Evolutionary conservation across 2,329 filamentous ascomycete species (phyloP).

Genomic region (Emergomyces orientalis): DNA sequence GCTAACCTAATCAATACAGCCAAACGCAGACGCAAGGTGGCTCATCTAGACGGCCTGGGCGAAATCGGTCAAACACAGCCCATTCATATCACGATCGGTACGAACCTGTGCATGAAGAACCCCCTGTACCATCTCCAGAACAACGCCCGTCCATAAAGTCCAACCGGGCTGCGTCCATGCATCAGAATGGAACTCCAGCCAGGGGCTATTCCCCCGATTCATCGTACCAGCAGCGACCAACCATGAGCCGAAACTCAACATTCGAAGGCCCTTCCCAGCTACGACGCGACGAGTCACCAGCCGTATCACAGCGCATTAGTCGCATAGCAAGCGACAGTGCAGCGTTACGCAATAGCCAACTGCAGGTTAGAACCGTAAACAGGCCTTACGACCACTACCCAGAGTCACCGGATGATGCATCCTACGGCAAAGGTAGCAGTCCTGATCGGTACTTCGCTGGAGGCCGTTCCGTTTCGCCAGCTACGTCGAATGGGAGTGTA

Average conservation of each 20-base stretch:
- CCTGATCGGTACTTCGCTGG: slow-evolving; percentile 35
- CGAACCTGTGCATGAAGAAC: slow-evolving; percentile 49
- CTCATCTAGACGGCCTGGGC: slow-evolving; percentile 35
- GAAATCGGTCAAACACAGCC: slow-evolving; percentile 55
- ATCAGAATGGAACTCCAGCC: slow-evolving; percentile 29
- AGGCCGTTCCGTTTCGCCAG: slow-evolving; percentile 44
- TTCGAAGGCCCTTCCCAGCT: slow-evolving; percentile 50
- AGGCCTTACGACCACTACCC: slow-evolving; percentile 36
- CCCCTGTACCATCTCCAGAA: slow-evolving; percentile 38
- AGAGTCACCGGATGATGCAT: slow-evolving; percentile 43
- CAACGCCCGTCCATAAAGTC: slow-evolving; percentile 47
- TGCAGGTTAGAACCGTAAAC: slow-evolving; percentile 37
- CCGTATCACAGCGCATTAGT: slow-evolving; percentile 36
- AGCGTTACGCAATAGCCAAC: slow-evolving; percentile 38
- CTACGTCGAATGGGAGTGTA: slow-evolving; percentile 43
- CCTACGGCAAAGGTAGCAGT: slow-evolving; percentile 39
- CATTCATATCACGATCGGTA: slow-evolving; percentile 54
- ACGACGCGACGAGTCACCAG: slow-evolving; percentile 45
- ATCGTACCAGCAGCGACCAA: slow-evolving; percentile 33
- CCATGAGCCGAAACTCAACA: slow-evolving; percentile 44
- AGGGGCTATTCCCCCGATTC: slow-evolving; percentile 36
- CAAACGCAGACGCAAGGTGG: slow-evolving; percentile 22
- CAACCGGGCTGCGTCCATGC: slow-evolving; percentile 28
- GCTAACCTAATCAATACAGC: slow-evolving; percentile 16
- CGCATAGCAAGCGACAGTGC: slow-evolving; percentile 49